These are phyloP conservation scores for Cochlearia excelsa DNA, from an alignment of 345 rosid genomes.

Conservation along the genomic window DNA sequence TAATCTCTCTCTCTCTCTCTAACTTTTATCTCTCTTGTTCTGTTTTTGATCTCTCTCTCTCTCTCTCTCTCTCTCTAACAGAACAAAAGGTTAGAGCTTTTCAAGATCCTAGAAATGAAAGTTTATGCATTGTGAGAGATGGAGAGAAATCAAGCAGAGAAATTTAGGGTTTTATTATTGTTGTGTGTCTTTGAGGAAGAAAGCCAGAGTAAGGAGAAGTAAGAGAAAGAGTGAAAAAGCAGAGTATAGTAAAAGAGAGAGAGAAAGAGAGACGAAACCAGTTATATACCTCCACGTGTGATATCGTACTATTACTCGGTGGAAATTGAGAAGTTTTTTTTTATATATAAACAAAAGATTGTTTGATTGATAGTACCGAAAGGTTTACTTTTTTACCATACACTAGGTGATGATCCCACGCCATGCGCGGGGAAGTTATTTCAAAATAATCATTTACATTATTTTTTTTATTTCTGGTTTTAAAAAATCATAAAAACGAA, in stretches of 20 bases:
- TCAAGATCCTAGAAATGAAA: slow-evolving; percentile 34
- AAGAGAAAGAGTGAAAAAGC: slow-evolving; percentile 13
- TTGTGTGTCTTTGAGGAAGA: slow-evolving; percentile 22
- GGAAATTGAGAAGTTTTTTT: too few species aligned
- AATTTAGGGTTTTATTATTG: slow-evolving; percentile 34
- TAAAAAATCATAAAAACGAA: too few species aligned
- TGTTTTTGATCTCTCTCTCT: too few species aligned
- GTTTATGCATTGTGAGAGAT: slow-evolving; percentile 57
- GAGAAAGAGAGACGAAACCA: slow-evolving; percentile 25
- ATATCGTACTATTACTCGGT: neutral
- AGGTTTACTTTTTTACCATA: too few species aligned
- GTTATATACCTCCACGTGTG: slow-evolving; percentile 42
- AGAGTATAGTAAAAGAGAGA: slow-evolving; percentile 37
- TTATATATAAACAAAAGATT: too few species aligned
- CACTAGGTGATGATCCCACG: too few species aligned
- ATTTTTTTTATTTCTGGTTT: too few species aligned
- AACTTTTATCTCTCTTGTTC: neutral
- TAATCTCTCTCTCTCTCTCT: too few species aligned
- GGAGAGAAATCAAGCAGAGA: slow-evolving; percentile 35
- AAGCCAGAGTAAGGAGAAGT: slow-evolving; percentile 29
- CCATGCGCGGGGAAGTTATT: too few species aligned
- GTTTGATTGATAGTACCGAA: too few species aligned
- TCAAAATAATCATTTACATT: too few species aligned
- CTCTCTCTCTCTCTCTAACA: too few species aligned
- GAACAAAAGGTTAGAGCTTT: neutral